Conservation (phyloP, 2,329 filamentous ascomycete species). For the Tolypocladium guangdongense region DNA sequence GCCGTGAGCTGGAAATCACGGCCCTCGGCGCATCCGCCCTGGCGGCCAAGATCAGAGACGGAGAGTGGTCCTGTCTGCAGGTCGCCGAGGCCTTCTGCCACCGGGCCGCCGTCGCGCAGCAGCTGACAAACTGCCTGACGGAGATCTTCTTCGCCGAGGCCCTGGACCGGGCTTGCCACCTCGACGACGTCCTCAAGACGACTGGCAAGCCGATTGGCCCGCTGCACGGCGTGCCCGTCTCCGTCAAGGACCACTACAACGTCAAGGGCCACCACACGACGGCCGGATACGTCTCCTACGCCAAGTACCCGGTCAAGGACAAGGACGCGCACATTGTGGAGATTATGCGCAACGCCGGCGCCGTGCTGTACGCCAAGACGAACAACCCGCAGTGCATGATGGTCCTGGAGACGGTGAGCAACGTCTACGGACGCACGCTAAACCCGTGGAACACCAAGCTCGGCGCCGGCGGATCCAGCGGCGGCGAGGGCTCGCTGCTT, state of each 20-base stretch:
- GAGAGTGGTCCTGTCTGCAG: slow-evolving; percentile 11
- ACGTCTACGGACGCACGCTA: slow-evolving; percentile 50
- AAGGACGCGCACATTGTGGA: slow-evolving; percentile 2
- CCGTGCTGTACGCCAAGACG: slow-evolving; percentile 53
- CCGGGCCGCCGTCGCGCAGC: slow-evolving; percentile 16
- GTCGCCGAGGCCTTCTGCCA: slow-evolving; percentile 16
- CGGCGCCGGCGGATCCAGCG: slow-evolving; percentile 53
- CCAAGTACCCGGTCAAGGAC: slow-evolving; percentile 10
- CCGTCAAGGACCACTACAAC: slow-evolving; percentile 13
- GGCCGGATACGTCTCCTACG: slow-evolving; percentile 18
- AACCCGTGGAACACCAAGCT: slow-evolving; percentile 52
- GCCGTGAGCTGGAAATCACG: slow-evolving; percentile 12
- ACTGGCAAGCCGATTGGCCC: slow-evolving; percentile 20
- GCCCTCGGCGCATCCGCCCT: slow-evolving; percentile 7
- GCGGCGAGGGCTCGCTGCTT: slow-evolving; percentile 38
- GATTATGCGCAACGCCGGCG: slow-evolving; percentile 4
- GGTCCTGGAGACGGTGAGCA: slow-evolving; percentile 49
- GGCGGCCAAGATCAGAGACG: slow-evolving; percentile 5
- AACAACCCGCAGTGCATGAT: slow-evolving; percentile 52
- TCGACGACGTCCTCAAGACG: slow-evolving; percentile 26
- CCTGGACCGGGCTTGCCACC: slow-evolving; percentile 26
- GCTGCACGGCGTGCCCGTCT: slow-evolving; percentile 50
- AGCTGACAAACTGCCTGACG: slow-evolving; percentile 27
- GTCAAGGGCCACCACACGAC: slow-evolving; percentile 4
- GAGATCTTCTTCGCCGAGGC: slow-evolving; percentile 41